phyloP scores from a whole-genome alignment of 2,329 filamentous ascomycete genomes.

The Pseudogymnoascus sp. region DNA sequence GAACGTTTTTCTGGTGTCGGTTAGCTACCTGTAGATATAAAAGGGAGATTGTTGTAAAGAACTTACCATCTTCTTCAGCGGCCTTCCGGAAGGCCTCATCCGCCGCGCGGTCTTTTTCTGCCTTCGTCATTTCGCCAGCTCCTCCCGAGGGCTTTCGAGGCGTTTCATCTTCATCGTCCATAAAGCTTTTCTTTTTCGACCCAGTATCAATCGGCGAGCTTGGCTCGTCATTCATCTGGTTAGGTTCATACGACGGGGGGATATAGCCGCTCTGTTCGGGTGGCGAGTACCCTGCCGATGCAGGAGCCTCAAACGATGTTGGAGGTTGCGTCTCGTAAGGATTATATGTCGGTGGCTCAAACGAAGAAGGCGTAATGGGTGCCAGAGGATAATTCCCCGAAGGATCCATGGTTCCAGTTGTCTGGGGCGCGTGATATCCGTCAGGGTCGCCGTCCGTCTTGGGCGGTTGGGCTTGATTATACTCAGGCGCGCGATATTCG shows the following conservation, averaged over 20 bases:
- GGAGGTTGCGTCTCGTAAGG: constrained; percentile 26
- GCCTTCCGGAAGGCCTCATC: constrained; percentile 79
- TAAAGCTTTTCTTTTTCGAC: constrained; percentile 67
- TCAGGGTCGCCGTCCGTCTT: background rate
- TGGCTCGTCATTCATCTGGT: constrained; percentile 38
- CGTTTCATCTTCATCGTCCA: constrained; percentile 71
- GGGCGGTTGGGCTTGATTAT: background rate
- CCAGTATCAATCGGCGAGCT: constrained; percentile 38
- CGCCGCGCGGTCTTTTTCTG: constrained; percentile 67
- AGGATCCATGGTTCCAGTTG: background rate
- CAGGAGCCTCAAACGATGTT: constrained; percentile 31
- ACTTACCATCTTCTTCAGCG: constrained; percentile 64
- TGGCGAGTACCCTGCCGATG: constrained; percentile 22
- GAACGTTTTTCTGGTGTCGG: constrained; percentile 40
- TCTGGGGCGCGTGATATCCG: background rate
- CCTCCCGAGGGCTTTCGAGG: constrained; percentile 35
- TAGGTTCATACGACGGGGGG: constrained; percentile 53
- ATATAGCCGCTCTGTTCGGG: constrained; percentile 42
- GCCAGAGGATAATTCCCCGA: background rate
- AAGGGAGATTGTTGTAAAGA: constrained; percentile 14
- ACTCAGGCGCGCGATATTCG: background rate
- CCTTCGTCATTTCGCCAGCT: constrained; percentile 50
- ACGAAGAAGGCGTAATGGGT: background rate
- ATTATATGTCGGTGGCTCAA: constrained; percentile 27
- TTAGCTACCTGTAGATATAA: background rate